Percentiles rank a stretch among this genome's conserved stretches.
These are phyloP conservation scores for Eutypa lata DNA, from an alignment of 2,329 filamentous ascomycete species.

Conservation along the genomic window DNA sequence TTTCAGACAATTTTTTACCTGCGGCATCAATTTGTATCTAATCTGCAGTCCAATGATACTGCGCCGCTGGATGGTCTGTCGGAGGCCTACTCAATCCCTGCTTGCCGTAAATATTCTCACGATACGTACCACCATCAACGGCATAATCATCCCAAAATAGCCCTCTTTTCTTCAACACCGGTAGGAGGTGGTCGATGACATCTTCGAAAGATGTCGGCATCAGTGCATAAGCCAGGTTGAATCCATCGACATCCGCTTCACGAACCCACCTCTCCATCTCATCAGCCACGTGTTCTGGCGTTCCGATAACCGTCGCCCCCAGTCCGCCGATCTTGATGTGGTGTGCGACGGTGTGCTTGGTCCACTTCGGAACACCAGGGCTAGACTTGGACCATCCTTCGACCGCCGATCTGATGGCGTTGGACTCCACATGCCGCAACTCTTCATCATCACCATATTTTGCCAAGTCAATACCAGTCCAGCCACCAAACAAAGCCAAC, in stretches of 20 bases:
- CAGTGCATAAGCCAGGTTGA: slow-evolving; percentile 7
- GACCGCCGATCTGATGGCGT: slow-evolving; percentile 1
- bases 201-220: slow-evolving; percentile 5
- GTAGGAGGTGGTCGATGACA: slow-evolving; percentile 17
- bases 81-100: slow-evolving; percentile 3
- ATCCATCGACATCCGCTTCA: slow-evolving; percentile 6
- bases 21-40: too few relatives aligned
- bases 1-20: too few relatives aligned
- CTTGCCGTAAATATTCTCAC: slow-evolving; percentile 11
- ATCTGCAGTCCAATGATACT: neutral
- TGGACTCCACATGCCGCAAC: slow-evolving; percentile 3
- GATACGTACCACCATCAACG: slow-evolving; percentile 13
- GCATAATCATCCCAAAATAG: slow-evolving; percentile 15
- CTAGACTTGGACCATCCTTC: slow-evolving; percentile 5
- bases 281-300: slow-evolving; percentile 4
- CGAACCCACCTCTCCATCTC: slow-evolving; percentile 3
- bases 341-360: slow-evolving; percentile 2
- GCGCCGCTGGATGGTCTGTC: neutral
- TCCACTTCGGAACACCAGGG: slow-evolving; percentile 1
- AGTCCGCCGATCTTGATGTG: slow-evolving; percentile 6
- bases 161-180: slow-evolving; percentile 15
- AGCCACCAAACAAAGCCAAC: slow-evolving; percentile 21
- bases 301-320: slow-evolving; percentile 2
- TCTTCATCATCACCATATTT: slow-evolving; percentile 19
- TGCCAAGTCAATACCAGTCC: slow-evolving; percentile 22